Conservation (phyloP, 441 rosid species). For the Gossypium davidsonii region DNA sequence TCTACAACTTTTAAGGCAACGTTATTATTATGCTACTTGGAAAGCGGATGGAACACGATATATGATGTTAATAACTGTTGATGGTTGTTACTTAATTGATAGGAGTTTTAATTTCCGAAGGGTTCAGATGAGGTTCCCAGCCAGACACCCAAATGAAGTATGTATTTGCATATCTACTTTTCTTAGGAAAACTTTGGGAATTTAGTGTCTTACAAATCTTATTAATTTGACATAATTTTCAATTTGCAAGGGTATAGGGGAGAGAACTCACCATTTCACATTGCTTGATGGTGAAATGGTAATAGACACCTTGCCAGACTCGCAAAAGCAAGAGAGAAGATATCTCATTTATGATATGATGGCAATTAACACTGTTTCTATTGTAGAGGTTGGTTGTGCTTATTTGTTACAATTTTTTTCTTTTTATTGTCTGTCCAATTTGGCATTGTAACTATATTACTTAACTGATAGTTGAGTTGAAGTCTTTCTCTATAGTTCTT, state of each 20-base stretch:
- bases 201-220: constrained; percentile 11
- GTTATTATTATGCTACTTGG: constrained; percentile 99
- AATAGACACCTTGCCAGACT: constrained; percentile 88
- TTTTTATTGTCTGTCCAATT: constrained; percentile 4
- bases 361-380: constrained; percentile 64
- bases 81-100: constrained; percentile 90
- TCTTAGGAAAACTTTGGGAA: constrained; percentile 11
- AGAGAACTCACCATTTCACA: constrained; percentile 77
- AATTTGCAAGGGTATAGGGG: constrained; percentile 57
- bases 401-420: not conserved
- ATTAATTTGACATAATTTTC: constrained; percentile 16
- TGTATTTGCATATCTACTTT: constrained; percentile 26
- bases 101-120: constrained; percentile 81
- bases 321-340: constrained; percentile 90
- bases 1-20: constrained; percentile 85
- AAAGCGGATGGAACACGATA: constrained; percentile 99
- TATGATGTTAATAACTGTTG: constrained; percentile 86
- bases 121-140: constrained; percentile 98
- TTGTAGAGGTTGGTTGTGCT: constrained; percentile 62
- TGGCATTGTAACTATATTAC: not conserved
- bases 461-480: not conserved
- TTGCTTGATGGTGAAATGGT: constrained; percentile 99
- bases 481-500: not conserved
- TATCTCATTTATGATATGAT: constrained; percentile 95
- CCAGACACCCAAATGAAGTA: constrained; percentile 61